Evolutionary conservation across 2,329 filamentous ascomycete species (phyloP).

Genomic region (Ophiostoma sp.): DNA sequence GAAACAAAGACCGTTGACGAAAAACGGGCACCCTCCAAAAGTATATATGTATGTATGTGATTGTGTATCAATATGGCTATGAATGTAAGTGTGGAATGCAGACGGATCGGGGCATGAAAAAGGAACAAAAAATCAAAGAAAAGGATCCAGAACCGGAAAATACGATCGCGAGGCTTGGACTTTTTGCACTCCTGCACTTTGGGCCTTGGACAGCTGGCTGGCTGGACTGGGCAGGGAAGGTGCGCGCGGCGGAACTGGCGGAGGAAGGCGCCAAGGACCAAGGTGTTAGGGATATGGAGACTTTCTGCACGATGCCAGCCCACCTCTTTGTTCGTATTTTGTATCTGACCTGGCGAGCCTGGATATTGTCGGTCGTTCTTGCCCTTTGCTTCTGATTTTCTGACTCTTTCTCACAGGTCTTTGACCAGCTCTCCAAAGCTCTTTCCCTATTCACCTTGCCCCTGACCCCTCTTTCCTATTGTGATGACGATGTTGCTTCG

Average conservation of each 20-base stretch:
- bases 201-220: not conserved
- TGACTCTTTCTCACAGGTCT: not conserved
- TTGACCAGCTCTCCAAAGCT: not conserved
- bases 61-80: no score
- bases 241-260: constrained; percentile 9
- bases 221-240: not conserved
- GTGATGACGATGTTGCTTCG: not conserved
- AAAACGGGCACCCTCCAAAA: not conserved
- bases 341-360: not conserved
- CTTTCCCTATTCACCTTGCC: not conserved
- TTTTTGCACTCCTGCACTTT: not conserved
- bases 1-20: not conserved
- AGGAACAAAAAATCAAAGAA: not conserved
- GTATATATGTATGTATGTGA: constrained; percentile 12
- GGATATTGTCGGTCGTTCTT: not conserved
- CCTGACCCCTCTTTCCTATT: not conserved
- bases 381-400: not conserved
- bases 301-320: not conserved
- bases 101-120: not conserved
- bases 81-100: not conserved
- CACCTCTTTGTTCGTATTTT: not conserved
- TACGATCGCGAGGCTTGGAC: constrained; percentile 13
- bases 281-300: not conserved
- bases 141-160: not conserved
- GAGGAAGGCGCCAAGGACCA: constrained; percentile 12